Evolutionary conservation across 176 grass and related monocot species (phyloP), one percentile per base, ranked within the genome.

Genomic region (Phoenix dactylifera): DNA sequence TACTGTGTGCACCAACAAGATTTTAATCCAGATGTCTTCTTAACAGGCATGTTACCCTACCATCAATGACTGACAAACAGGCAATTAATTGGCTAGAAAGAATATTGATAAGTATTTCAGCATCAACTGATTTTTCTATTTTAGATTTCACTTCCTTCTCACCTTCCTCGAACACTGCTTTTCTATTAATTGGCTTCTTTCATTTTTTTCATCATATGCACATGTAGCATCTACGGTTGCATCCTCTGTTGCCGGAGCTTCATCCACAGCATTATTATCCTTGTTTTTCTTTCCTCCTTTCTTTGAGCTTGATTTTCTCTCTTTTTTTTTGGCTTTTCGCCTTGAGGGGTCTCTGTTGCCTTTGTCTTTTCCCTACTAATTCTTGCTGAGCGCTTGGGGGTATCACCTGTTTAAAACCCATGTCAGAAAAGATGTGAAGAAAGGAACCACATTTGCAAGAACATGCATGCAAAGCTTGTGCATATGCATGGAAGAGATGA

Each of bases 271-370:
- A 15, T 26, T 49, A 51, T 17, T 4, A 51, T 65, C 62, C 26
- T 65, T 30, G 15, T 51, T 60, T 19, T 71, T 55, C 10, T 60
- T 71, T 52, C 44, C 35, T 16, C 23, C 44, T 51, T 60, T 71
- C 55, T 71, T 71, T n/a, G 55, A 51, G 22, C 56, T 71, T 30
- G 55, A 71, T 60, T 71, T 71, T 17, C 68, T 52, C 56, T 51
- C 57, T 15, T 58, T 71, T 71, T 28, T 49, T 30, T 71, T 7
- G 48, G 68, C 39, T 71, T 71, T 44, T 71, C 44, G 18, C 57
- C 57, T 71, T 60, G 55, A 5, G 57, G 68, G 35, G 39, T 60
- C 23, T 71, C 68, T 15, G 57, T 57, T 52, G 68, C 48, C 55
- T 71, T 71, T 2, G 23, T 48, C 51, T 60, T 71, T 49, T 71